Evolutionary conservation across 176 grass and related monocot species (phyloP).

Genomic region (Oryza officinalis): DNA sequence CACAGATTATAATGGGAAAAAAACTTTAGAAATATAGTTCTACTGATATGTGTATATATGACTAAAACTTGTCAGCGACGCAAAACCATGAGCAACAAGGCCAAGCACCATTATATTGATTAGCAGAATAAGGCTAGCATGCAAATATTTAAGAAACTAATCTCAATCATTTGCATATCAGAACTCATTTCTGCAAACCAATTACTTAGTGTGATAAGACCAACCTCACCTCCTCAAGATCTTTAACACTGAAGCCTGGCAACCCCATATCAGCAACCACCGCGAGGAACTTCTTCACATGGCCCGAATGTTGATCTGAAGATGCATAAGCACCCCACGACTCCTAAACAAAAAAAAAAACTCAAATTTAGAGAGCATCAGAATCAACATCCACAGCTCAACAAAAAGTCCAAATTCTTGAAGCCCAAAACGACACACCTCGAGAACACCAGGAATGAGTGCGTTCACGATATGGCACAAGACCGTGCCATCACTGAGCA

Average conservation of each 20-base stretch:
- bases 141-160: not conserved
- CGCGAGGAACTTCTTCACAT: slow-evolving; percentile 74
- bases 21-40: not conserved
- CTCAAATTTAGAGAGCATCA: not conserved
- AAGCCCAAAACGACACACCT: slow-evolving; percentile 31
- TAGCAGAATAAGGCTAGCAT: not conserved
- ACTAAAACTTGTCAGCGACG: not conserved
- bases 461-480: slow-evolving; percentile 56
- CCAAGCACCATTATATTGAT: slow-evolving; percentile 6
- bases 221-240: slow-evolving; percentile 75
- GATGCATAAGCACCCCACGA: slow-evolving; percentile 42
- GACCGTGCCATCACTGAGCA: slow-evolving; percentile 60
- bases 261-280: slow-evolving; percentile 69
- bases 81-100: slow-evolving; percentile 11
- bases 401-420: not conserved
- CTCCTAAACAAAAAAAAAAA: slow-evolving; percentile 43
- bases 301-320: slow-evolving; percentile 40
- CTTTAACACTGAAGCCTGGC: slow-evolving; percentile 65
- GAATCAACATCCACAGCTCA: slow-evolving; percentile 8
- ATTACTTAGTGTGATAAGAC: slow-evolving; percentile 3
- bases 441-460: slow-evolving; percentile 51
- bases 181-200: slow-evolving; percentile 9
- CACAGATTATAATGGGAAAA: not conserved
- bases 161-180: slow-evolving; percentile 4
- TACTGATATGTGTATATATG: not conserved